Percentiles rank a stretch among this genome's conserved stretches.
Conservation (phyloP, 2,329 filamentous ascomycete genomes). For the Fonsecaea erecta region DNA sequence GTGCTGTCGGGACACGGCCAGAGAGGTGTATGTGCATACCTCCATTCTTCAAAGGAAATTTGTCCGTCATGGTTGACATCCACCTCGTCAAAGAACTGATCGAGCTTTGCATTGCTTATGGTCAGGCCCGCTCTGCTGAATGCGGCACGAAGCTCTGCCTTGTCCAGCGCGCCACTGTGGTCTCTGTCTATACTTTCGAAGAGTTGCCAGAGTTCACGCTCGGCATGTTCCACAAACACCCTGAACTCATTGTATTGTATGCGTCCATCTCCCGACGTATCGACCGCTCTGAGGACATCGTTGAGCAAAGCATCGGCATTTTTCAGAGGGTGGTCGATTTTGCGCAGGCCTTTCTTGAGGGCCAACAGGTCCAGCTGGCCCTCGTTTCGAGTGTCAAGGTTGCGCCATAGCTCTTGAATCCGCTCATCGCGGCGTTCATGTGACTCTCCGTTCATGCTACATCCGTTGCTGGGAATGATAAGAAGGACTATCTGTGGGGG, state of each 20-base stretch:
- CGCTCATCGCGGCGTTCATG: slow-evolving; percentile 79
- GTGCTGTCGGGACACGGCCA: neutral
- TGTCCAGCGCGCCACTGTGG: slow-evolving; percentile 82
- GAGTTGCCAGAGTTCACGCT: slow-evolving; percentile 77
- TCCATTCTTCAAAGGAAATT: slow-evolving; percentile 94
- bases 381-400: slow-evolving; percentile 74
- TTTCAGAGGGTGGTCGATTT: slow-evolving; percentile 92
- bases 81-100: slow-evolving; percentile 86
- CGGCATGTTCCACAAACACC: slow-evolving; percentile 83
- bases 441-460: slow-evolving; percentile 73
- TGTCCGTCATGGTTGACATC: slow-evolving; percentile 85
- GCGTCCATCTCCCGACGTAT: slow-evolving; percentile 82
- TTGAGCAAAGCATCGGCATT: slow-evolving; percentile 86
- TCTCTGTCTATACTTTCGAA: slow-evolving; percentile 88
- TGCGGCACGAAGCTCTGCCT: slow-evolving; percentile 77
- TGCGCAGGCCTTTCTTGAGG: slow-evolving; percentile 80
- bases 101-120: slow-evolving; percentile 75
- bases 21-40: slow-evolving; percentile 63
- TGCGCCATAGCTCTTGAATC: slow-evolving; percentile 81
- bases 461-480: slow-evolving; percentile 29
- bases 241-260: slow-evolving; percentile 95
- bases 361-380: slow-evolving; percentile 84
- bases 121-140: slow-evolving; percentile 78
- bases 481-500: slow-evolving; percentile 35
- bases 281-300: slow-evolving; percentile 79